Base-by-base conservation (phyloP, 495 filamentous ascomycete species). In the Penicillium bialowiezense region DNA sequence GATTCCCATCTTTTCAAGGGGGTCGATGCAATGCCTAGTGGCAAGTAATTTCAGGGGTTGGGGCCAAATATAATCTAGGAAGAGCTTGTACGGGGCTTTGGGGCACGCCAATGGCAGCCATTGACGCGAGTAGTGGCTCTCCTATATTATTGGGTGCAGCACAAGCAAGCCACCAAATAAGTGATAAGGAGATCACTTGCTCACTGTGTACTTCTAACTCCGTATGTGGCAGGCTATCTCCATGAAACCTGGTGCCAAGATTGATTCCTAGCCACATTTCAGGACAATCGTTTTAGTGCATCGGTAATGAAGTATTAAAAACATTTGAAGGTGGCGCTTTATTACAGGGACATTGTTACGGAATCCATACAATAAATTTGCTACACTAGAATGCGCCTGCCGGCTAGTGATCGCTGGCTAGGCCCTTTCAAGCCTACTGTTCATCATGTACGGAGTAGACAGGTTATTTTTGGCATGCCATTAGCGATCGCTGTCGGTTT, bases 381-480 rank as follows among this genome's bases (percentile, higher is more conserved):
- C 49, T 50, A 64, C 58, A 54, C 55, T 59, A 61, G 58, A 42
- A 21, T 38, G 32, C 55, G 52, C 41, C 56, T 34, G 18, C 44
- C 40, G 42, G 44, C 35, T 26, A 54, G 44, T 52, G 58, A 58
- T 58, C 55, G 54, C 36, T 41, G 54, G 51, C 51, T 58, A 61
- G 58, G 41, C 51, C 49, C 42, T 51, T 52, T 34, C 42, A 44
- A 31, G 19, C 8, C 17, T 7, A 31, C 28, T 29, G 18, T 39
- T 12, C n/a, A 20, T 41, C 15, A 21, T 8, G 23, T 3, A 26
- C 23, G 23, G 23, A 26, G 8, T 26, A 48, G 52, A 55, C 55
- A 59, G 49, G 38, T 60, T 62, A 59, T 60, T 62, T 62, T 60
- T 59, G 51, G 51, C 7, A 7, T n/a, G 15, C 23, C 15, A 39